Base-by-base conservation (phyloP, 1,139 yeast genomes). In the Geotrichum restrictum region DNA sequence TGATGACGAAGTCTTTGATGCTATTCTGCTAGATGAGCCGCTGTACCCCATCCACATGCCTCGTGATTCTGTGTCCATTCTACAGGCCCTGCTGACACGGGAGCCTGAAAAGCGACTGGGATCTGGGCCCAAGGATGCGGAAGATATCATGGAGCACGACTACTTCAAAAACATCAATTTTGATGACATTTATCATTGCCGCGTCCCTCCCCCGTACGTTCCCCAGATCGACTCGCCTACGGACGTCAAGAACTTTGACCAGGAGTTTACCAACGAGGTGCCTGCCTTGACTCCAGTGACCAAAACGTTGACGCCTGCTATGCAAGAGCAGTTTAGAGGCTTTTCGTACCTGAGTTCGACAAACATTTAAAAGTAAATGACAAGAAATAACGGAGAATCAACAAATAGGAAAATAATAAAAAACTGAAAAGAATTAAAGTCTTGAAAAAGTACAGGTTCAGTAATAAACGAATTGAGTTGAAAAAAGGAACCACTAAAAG, bases 11-110 rank as follows among this genome's bases (percentile, higher is more conserved):
- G 91, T 93, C 46, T 93, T 93, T 73, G 94, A 91, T 70, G 97
- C 98, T n/a, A 93, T 93, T 64, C 81, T 91, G 59, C 86, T 93
- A 44, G 98, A 93, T 73, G 98, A 93, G 69, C 98, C 96, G n/a
- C 76, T 89, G 62, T 93, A 91, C 69, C 98, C 98, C 33, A 88
- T 93, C 59, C 94, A 91, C 67, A 93, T 93, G 97, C 95, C 97
- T 1, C 84, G 96, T 57, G 97, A 89, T 69, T 89, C 97, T 1
- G 98, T 94, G 24, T 88, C 94, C 60, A 85, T 93, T 45, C 78
- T 93, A 68, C 98, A 91, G 70, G 91, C 93, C 45, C 77, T 93
- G 60, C 75, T 93, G 60, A 88, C 96, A 1, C 85, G 95, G 65
- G 97, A 93, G 65, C 96, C 98, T 11, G 72, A 72, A 27, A 74